Evolutionary conservation across 805 yeast species (phyloP).

Genomic region (Saccharomycopsis sp.): DNA sequence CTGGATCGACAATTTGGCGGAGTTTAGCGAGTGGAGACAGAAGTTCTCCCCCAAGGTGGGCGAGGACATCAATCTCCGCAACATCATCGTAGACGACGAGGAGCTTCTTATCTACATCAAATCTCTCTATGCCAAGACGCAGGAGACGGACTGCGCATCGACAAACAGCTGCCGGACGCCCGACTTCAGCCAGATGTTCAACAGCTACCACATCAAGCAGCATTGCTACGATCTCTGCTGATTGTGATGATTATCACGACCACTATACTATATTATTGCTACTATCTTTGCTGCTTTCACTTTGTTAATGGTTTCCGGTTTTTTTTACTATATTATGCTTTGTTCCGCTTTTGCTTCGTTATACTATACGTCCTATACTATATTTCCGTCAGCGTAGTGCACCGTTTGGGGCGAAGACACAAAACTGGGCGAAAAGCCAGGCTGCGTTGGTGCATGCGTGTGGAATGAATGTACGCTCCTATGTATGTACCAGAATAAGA

Average conservation of each 20-base stretch:
- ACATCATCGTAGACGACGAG: constrained; percentile 9
- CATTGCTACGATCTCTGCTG: background rate
- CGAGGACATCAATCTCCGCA: background rate
- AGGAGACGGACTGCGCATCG: background rate
- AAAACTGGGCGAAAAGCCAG: too few species aligned
- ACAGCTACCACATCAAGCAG: background rate
- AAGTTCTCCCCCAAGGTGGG: background rate
- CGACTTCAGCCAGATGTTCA: background rate
- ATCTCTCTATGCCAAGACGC: background rate
- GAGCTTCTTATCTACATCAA: background rate
- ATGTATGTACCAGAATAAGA: background rate
- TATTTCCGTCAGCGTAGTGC: too few species aligned
- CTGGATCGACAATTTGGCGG: background rate
- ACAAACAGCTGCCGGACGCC: background rate
- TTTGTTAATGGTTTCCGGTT: background rate
- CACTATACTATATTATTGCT: background rate
- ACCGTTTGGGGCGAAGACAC: too few species aligned
- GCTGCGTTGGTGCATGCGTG: too few species aligned
- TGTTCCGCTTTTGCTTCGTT: background rate
- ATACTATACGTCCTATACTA: background rate
- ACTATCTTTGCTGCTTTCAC: background rate
- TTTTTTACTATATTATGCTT: background rate
- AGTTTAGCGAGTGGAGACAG: constrained; percentile 4
- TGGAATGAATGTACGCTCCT: too few species aligned
- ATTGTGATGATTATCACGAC: background rate